Evolutionary conservation across 257 asterid genomes (phyloP).

Genomic region (Salvia miltiorrhiza): DNA sequence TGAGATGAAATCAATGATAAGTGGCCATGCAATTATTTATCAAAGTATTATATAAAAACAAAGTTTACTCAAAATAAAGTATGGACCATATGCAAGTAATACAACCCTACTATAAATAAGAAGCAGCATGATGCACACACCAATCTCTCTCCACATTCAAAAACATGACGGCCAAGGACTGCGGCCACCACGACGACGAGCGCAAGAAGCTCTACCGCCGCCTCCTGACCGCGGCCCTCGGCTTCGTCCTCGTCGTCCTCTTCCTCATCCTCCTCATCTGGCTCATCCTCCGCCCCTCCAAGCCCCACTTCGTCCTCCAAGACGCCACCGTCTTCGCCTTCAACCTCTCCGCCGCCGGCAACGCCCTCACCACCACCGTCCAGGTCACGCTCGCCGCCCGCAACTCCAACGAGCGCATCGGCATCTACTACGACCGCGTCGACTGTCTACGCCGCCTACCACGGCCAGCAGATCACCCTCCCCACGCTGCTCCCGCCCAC

Average conservation of each 20-base stretch:
- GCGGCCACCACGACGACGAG: slow-evolving; percentile 39
- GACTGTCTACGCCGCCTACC: slow-evolving; percentile 57
- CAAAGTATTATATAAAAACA: too few relatives aligned
- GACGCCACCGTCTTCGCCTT: slow-evolving; percentile 58
- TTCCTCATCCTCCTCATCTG: slow-evolving; percentile 42
- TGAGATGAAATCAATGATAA: too few relatives aligned
- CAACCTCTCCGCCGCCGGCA: slow-evolving; percentile 38
- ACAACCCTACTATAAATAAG: slow-evolving; percentile 23
- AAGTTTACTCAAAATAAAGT: too few relatives aligned
- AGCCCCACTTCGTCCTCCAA: slow-evolving; percentile 57
- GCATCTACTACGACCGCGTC: slow-evolving; percentile 45
- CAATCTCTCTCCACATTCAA: neutral
- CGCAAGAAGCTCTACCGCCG: slow-evolving; percentile 34
- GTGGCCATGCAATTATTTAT: too few relatives aligned
- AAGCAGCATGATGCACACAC: neutral
- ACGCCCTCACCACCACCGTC: slow-evolving; percentile 46
- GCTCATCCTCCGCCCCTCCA: slow-evolving; percentile 54
- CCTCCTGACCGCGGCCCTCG: slow-evolving; percentile 21
- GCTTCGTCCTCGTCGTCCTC: slow-evolving; percentile 32
- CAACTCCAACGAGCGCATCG: slow-evolving; percentile 46
- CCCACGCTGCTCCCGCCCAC: slow-evolving; percentile 38
- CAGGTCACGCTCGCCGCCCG: slow-evolving; percentile 47
- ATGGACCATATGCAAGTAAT: too few relatives aligned
- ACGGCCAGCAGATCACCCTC: slow-evolving; percentile 55
- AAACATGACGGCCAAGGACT: slow-evolving; percentile 43